Evolutionary conservation across 2,329 filamentous ascomycete species (phyloP).

Genomic region (Aspergillus amoenus): DNA sequence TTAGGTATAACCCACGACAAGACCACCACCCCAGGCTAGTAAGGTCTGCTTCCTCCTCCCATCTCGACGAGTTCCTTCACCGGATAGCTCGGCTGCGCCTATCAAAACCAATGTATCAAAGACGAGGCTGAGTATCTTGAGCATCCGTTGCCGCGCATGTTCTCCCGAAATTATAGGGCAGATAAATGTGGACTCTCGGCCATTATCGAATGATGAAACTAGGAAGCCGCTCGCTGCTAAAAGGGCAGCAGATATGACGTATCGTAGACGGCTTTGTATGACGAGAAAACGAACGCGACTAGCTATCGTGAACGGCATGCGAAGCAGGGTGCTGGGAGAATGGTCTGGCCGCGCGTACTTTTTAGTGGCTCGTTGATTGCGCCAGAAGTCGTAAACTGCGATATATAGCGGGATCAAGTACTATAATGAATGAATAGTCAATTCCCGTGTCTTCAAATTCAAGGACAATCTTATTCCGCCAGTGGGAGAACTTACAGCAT

Average conservation of each 20-base stretch:
- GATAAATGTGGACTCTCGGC: slow-evolving; percentile 49
- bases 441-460: background rate
- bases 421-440: slow-evolving; percentile 21
- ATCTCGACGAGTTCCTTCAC: slow-evolving; percentile 21
- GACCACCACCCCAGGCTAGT: slow-evolving; percentile 28
- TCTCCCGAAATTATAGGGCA: slow-evolving; percentile 44
- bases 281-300: slow-evolving; percentile 31
- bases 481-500: slow-evolving; percentile 28
- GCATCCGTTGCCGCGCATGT: slow-evolving; percentile 31
- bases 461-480: background rate
- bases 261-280: slow-evolving; percentile 36
- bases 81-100: slow-evolving; percentile 30
- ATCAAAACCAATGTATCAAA: slow-evolving; percentile 46
- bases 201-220: slow-evolving; percentile 33
- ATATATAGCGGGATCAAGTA: slow-evolving; percentile 42
- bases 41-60: slow-evolving; percentile 25
- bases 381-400: slow-evolving; percentile 42
- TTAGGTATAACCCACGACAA: slow-evolving; percentile 27
- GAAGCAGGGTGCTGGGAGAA: slow-evolving; percentile 17
- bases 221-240: slow-evolving; percentile 41
- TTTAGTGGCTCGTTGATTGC: slow-evolving; percentile 27
- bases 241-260: slow-evolving; percentile 38
- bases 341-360: slow-evolving; percentile 19
- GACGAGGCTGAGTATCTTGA: slow-evolving; percentile 39
- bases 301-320: slow-evolving; percentile 24